These are phyloP conservation scores for Bretschneidera sinensis DNA, from an alignment of 345 rosid species.

Conservation along the genomic window DNA sequence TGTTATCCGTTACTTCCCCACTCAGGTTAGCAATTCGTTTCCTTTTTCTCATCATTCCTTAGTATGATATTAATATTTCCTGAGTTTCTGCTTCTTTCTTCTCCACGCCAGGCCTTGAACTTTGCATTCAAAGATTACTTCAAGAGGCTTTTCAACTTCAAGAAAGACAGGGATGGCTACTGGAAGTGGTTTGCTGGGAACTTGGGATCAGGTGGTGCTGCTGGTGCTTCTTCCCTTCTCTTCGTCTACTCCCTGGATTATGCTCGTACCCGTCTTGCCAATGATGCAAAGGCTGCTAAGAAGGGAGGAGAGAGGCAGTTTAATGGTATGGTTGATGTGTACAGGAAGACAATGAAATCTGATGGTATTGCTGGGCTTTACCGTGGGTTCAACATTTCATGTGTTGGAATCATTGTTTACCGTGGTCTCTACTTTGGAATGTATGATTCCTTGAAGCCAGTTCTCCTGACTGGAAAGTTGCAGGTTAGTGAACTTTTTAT, in stretches of 20 bases:
- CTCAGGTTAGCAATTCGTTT: constrained; percentile 43
- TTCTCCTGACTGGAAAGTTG: constrained; percentile 49
- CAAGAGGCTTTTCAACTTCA: constrained; percentile 81
- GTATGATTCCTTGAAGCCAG: constrained; percentile 88
- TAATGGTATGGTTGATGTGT: constrained; percentile 73
- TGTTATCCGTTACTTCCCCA: constrained; percentile 88
- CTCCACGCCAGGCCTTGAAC: constrained; percentile 62
- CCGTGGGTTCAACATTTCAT: constrained; percentile 86
- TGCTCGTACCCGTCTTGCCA: constrained; percentile 88
- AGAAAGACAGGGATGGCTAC: constrained; percentile 86
- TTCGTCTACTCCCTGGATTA: constrained; percentile 85
- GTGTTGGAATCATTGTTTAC: constrained; percentile 76
- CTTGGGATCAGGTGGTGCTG: constrained; percentile 86
- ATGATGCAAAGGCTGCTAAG: constrained; percentile 83
- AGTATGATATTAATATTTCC: no score
- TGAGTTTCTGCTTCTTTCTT: neutral
- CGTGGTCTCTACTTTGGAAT: constrained; percentile 88
- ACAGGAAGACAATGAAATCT: constrained; percentile 63
- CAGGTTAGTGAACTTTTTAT: constrained; percentile 35
- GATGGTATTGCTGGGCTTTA: constrained; percentile 84
- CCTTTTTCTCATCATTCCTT: neutral
- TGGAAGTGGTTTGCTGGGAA: constrained; percentile 97
- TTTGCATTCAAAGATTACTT: constrained; percentile 92
- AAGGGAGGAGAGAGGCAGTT: constrained; percentile 90
- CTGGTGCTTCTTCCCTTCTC: constrained; percentile 85